phyloP scores from a whole-genome alignment of 371 early-diverging fungal genomes.

The Mucor circinelloides region DNA sequence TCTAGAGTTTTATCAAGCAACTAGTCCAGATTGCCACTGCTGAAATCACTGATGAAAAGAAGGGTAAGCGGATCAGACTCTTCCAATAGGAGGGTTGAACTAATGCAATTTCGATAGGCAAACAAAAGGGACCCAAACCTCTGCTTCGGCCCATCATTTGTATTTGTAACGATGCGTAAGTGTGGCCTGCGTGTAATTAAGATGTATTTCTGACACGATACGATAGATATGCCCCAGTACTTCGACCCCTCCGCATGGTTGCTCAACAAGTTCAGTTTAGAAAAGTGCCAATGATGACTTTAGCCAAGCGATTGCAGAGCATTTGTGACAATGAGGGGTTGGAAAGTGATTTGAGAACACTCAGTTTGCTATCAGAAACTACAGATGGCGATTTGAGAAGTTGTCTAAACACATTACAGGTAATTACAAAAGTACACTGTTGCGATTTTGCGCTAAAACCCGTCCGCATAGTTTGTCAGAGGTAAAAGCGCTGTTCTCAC shows the following conservation, averaged over 20 bases:
- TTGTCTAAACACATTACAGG: conserved; percentile 90
- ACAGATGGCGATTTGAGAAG: conserved; percentile 87
- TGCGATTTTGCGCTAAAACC: not conserved
- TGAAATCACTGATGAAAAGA: conserved; percentile 29
- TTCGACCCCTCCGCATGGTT: conserved; percentile 81
- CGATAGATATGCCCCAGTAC: conserved; percentile 79
- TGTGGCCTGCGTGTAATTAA: not conserved
- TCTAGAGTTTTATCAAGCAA: conserved; percentile 80
- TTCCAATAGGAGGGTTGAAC: not conserved
- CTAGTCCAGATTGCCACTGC: conserved; percentile 51
- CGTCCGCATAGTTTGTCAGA: conserved; percentile 37
- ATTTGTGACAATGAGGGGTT: conserved; percentile 85
- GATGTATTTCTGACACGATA: not conserved
- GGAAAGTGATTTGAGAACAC: conserved; percentile 71
- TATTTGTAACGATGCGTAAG: conserved; percentile 95
- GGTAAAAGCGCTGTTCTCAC: conserved; percentile 51
- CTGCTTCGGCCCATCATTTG: conserved; percentile 94
- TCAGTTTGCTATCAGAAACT: conserved; percentile 74
- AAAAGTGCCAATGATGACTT: conserved; percentile 63
- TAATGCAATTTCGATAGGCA: conserved; percentile 11
- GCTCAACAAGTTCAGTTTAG: conserved; percentile 75
- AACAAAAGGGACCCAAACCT: conserved; percentile 34
- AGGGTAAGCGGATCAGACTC: not conserved
- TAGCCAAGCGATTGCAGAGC: conserved; percentile 77
- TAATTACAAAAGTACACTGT: conserved; percentile 15